Percentiles rank a stretch among this genome's conserved stretches.
These are phyloP conservation scores for Saccharomycopsis crataegensis DNA, from an alignment of 1,139 yeast genomes.

Conservation along the genomic window DNA sequence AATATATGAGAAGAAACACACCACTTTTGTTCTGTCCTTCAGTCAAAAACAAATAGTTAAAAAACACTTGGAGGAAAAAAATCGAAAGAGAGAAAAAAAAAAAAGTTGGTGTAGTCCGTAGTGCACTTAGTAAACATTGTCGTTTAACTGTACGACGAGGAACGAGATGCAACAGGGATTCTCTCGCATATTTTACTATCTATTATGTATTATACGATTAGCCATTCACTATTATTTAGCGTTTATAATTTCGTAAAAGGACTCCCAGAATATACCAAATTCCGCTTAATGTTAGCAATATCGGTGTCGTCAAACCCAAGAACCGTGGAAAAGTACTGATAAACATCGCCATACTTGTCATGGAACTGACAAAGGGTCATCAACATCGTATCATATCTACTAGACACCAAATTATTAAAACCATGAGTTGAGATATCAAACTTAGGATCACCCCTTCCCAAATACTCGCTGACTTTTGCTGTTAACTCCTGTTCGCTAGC, in stretches of 20 bases:
- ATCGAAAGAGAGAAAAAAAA: no score
- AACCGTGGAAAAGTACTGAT: slow-evolving; percentile 39
- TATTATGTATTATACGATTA: no score
- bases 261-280: slow-evolving; percentile 28
- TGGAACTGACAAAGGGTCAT: slow-evolving; percentile 46
- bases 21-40: no score
- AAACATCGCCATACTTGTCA: slow-evolving; percentile 42
- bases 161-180: no score
- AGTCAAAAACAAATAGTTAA: no score
- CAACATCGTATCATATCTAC: slow-evolving; percentile 68
- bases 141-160: no score
- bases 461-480: slow-evolving; percentile 2
- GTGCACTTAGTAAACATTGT: no score
- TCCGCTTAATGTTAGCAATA: slow-evolving; percentile 40
- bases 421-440: slow-evolving; percentile 26
- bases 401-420: slow-evolving; percentile 48
- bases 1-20: neutral
- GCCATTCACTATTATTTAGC: no score
- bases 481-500: slow-evolving; percentile 6
- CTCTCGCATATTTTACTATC: no score
- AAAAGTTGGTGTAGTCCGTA: no score
- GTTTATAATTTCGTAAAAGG: no score
- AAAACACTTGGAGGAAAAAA: no score
- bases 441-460: slow-evolving; percentile 11
- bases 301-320: slow-evolving; percentile 46